These are phyloP conservation scores for Silene noctiflora DNA, from an alignment of 179 eudicot species.

Conservation along the genomic window DNA sequence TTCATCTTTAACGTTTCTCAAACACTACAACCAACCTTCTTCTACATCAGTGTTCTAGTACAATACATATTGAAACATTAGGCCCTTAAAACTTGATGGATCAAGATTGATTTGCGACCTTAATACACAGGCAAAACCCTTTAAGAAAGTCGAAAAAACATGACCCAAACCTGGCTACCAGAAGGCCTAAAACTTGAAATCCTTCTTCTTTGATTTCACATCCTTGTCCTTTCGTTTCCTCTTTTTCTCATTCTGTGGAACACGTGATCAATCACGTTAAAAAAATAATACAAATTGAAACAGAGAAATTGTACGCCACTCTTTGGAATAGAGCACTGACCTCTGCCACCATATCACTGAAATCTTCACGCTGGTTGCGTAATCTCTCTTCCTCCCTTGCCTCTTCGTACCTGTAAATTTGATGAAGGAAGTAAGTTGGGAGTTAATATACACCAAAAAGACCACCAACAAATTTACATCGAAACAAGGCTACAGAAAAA, in stretches of 20 bases:
- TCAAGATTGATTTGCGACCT: background rate
- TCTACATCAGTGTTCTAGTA: slow-evolving; percentile 6
- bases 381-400: slow-evolving; percentile 88
- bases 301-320: background rate
- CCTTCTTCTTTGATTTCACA: slow-evolving; percentile 36
- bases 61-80: background rate
- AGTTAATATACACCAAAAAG: background rate
- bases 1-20: background rate
- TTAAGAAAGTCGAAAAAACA: background rate
- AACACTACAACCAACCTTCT: slow-evolving; percentile 6
- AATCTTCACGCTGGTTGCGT: slow-evolving; percentile 76
- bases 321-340: slow-evolving; percentile 28
- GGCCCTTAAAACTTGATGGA: background rate
- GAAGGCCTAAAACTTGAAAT: slow-evolving; percentile 34
- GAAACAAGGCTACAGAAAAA: background rate
- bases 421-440: background rate
- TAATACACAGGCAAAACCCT: background rate
- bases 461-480: background rate
- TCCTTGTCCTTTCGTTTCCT: slow-evolving; percentile 38
- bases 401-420: slow-evolving; percentile 64
- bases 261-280: slow-evolving; percentile 9
- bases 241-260: slow-evolving; percentile 34
- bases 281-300: background rate
- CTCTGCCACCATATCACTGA: slow-evolving; percentile 95
- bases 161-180: background rate